Evolutionary conservation across 202 grass and related monocot genomes (phyloP), one percentile per base, ranked within the genome.

Genomic region (Elaeis oleifera): DNA sequence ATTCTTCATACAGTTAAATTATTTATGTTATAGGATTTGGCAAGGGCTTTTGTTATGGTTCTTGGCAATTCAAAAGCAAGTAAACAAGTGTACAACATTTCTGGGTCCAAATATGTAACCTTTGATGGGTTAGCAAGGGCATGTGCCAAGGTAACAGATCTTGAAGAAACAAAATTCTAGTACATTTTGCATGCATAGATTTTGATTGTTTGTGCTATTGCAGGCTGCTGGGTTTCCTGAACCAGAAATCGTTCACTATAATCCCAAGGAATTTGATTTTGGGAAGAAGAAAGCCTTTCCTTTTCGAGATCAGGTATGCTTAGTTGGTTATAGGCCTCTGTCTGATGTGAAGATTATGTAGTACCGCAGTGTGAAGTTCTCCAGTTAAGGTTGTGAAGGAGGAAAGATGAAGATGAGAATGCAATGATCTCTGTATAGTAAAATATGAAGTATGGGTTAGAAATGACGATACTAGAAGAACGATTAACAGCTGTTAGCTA

Each of bases 241-340:
- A 60, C 94, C 94, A 11, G 88, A 97, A 70, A 67, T 97, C 4
- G 27, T 97, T 67, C 94, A 97, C 69, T 97, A 86, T 49, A 92
- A 89, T 57, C 77, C 92, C 15, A 97, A 97, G 60, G 92, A 97
- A 73, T 97, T 89, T 56, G 88, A 97, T 74, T 92, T 97, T 15
- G 92, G 92, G 29, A 92, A 97, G 80, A 92, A 92, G 74, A 97
- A 97, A 80, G 68, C 92, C 18, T 97, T 97, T 73, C 92, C 92
- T 4, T 92, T 97, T 77, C 81, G 92, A 29, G 92, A 97, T 72
- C 82, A 96, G 87, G 91, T 96, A 85, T 23, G 23, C 19, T 49
- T 20, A 51, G 6, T 50, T 23, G 36, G 9, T 44, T 14, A 44
- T 44, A 13, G 1, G 36, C 9, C 36, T 44, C 36, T 44, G 36